These are phyloP conservation scores for Citrus unshiu DNA, from an alignment of 345 rosid species.

Conservation along the genomic window DNA sequence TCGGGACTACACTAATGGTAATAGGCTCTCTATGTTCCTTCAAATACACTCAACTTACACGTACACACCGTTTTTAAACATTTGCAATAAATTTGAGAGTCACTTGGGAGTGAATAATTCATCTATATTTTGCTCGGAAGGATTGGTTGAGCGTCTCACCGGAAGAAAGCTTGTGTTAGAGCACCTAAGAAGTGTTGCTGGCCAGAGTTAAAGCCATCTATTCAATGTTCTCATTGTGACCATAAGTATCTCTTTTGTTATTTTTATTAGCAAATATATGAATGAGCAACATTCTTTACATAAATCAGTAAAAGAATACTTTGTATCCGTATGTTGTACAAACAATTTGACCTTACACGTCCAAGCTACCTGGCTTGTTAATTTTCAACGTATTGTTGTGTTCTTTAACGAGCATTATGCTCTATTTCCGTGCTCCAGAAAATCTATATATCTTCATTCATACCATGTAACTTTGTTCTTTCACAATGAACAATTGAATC, in stretches of 20 bases:
- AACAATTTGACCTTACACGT: not conserved
- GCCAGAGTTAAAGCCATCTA: not conserved
- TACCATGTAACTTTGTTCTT: not conserved
- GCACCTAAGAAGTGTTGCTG: constrained; percentile 28
- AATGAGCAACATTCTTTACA: not conserved
- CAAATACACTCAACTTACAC: not conserved
- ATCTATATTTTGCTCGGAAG: constrained; percentile 25
- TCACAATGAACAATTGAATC: not conserved
- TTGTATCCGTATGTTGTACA: not conserved
- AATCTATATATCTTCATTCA: not conserved
- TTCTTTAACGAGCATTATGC: not conserved
- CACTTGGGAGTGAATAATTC: not conserved
- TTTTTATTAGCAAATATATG: not conserved
- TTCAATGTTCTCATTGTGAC: not conserved
- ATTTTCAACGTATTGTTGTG: not conserved
- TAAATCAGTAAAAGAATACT: not conserved
- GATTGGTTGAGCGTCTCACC: constrained; percentile 70
- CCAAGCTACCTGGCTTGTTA: not conserved
- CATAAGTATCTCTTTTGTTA: not conserved
- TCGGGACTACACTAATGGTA: constrained; percentile 73
- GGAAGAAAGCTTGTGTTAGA: constrained; percentile 54
- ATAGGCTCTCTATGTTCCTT: not conserved
- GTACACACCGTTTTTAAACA: not conserved
- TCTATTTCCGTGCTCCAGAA: not conserved
- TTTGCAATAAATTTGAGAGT: not conserved